Base-by-base conservation (phyloP, 495 filamentous ascomycete species). In the Cairneyella variabilis region DNA sequence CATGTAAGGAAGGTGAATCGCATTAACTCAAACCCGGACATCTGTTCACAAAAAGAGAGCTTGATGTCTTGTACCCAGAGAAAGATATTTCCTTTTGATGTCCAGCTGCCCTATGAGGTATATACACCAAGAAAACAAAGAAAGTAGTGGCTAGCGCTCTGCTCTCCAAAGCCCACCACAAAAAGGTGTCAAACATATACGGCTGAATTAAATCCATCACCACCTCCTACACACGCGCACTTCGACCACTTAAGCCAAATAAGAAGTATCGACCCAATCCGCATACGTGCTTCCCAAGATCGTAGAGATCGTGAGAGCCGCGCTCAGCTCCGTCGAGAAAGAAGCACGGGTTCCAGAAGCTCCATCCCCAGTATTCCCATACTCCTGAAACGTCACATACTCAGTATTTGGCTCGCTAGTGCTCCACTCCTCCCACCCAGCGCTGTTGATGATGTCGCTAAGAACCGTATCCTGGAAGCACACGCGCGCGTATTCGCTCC, bases 371-470 rank as follows among this genome's bases (percentile, higher is more conserved):
- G 70, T 72, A 56, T 86, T 88, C 16, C 61, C 69, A 58, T 78
- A 86, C 66, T 86, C 84, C 0, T 69, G 73, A 53, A 79, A 85
- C 43, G 68, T 62, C 0, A 85, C 78, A 41, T 80, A 57, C 38
- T 69, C 69, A 3, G 79, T 85, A 28, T 73, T 69, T 16, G 70
- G 62, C 27, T 71, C 65, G 12, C 69, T 67, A 3, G 53, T 64
- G 37, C 70, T 73, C 84, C 84, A 87, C 17, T 71, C 58, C n/a
- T 59, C 64, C 84, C 84, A 86, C 0, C 83, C 84, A 1, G 78
- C 77, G 12, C 66, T 43, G 58, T 84, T 83, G 55, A 89, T 76
- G 16, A 85, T 76, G 23, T 62, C 58, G n/a, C 69, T 71, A 58
- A 87, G 66, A 4, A 54, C 50, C 2, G 77, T 83, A 26, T 73